phyloP scores from a whole-genome alignment of 495 filamentous ascomycete genomes.

The Penicillium desertorum region DNA sequence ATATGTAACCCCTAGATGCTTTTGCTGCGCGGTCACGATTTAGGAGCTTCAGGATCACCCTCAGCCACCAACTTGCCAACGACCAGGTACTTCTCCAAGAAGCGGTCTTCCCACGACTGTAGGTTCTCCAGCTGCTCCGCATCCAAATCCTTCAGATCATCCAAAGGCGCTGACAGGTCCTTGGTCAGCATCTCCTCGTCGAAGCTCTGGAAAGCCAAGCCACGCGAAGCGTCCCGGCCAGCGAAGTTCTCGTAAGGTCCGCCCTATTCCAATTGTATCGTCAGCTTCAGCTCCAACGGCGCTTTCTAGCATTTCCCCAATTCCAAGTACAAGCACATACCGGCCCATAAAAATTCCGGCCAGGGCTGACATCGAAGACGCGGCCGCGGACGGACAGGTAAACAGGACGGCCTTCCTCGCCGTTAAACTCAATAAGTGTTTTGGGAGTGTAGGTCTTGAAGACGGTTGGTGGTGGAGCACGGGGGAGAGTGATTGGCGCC shows the following conservation, averaged over 20 bases:
- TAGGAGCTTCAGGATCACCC: slow-evolving; percentile 55
- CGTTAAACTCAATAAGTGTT: slow-evolving; percentile 85
- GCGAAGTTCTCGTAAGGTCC: slow-evolving; percentile 94
- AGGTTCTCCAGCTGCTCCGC: slow-evolving; percentile 79
- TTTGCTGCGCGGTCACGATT: slow-evolving; percentile 22
- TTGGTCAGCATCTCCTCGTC: slow-evolving; percentile 96
- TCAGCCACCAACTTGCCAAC: slow-evolving; percentile 86
- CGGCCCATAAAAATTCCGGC: slow-evolving; percentile 89
- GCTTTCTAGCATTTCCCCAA: too few relatives aligned
- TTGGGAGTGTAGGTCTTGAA: slow-evolving; percentile 90
- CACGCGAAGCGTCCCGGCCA: slow-evolving; percentile 88
- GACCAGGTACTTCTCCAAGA: slow-evolving; percentile 89
- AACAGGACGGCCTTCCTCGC: slow-evolving; percentile 68
- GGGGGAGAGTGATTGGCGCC: slow-evolving; percentile 59
- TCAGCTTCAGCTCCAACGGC: slow-evolving; percentile 9
- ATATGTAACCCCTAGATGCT: not conserved
- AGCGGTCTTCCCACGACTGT: slow-evolving; percentile 87
- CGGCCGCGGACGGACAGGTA: slow-evolving; percentile 81
- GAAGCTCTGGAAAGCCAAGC: slow-evolving; percentile 88
- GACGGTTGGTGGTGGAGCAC: slow-evolving; percentile 70
- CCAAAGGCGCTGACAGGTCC: slow-evolving; percentile 82
- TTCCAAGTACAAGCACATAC: slow-evolving; percentile 27
- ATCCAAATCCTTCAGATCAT: slow-evolving; percentile 72
- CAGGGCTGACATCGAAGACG: slow-evolving; percentile 84
- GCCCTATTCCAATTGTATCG: slow-evolving; percentile 43